A percentile compares a stretch with the other conserved stretches of the same genome.
These are phyloP conservation scores for Macrolepiota fuliginosa DNA, from an alignment of 768 basidiomycete genomes.

Conservation along the genomic window DNA sequence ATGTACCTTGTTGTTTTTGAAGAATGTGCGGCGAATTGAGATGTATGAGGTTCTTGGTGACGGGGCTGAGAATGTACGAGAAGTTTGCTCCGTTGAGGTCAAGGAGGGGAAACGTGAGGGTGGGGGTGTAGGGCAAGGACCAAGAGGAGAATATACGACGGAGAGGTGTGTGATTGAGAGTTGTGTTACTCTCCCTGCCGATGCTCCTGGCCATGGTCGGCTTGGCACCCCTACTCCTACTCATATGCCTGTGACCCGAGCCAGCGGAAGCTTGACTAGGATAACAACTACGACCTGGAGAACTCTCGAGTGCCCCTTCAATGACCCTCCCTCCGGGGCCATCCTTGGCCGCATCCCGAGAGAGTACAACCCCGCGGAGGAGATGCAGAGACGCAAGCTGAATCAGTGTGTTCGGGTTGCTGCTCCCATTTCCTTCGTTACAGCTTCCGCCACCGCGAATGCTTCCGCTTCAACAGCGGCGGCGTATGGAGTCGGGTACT, in stretches of 20 bases:
- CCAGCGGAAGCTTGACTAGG: background rate
- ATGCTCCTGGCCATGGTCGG: background rate
- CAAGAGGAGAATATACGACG: background rate
- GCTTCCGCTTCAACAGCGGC: background rate
- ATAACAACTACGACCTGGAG: conserved; percentile 1
- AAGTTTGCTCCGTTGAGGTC: background rate
- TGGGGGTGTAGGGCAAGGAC: no score
- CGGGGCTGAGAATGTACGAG: conserved; percentile 13
- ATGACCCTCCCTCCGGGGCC: background rate
- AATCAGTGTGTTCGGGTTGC: conserved; percentile 1
- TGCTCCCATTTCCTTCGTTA: background rate
- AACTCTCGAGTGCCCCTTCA: conserved; percentile 5
- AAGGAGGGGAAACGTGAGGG: background rate
- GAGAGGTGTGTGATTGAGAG: background rate
- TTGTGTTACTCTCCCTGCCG: background rate
- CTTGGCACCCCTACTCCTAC: background rate
- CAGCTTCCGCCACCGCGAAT: background rate
- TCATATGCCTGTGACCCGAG: background rate
- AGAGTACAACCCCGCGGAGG: background rate
- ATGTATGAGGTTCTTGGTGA: conserved; percentile 32
- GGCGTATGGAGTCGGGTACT: background rate
- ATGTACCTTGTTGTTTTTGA: conserved; percentile 40
- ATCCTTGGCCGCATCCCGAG: background rate
- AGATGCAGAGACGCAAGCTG: conserved; percentile 8
- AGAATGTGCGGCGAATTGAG: conserved; percentile 34